Percentiles rank a stretch among this genome's conserved stretches.
Conservation (phyloP, 371 early-diverging fungal species). For the Caulochytrium protostelioides region DNA sequence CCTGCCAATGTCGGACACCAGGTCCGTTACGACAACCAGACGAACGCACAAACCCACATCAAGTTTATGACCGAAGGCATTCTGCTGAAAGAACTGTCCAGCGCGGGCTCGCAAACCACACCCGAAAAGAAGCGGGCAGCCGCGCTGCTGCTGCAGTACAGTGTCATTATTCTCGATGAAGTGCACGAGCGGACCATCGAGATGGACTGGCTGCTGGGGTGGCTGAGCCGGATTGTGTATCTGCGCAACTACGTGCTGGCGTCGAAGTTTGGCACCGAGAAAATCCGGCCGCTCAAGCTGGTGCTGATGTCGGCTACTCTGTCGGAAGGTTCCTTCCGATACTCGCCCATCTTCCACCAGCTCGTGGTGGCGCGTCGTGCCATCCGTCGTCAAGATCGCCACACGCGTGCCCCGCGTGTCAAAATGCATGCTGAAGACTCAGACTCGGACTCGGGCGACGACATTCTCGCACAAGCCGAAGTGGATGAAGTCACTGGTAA, state of each 20-base stretch:
- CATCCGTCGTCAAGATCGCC: conserved; percentile 25
- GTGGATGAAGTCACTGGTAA: too few species aligned
- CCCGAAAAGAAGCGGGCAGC: conserved; percentile 26
- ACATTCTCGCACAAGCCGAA: too few species aligned
- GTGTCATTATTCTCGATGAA: conserved; percentile 93
- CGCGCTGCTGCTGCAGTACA: conserved; percentile 70
- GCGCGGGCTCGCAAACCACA: neutral
- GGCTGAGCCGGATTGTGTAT: conserved; percentile 57
- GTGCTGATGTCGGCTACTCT: conserved; percentile 98
- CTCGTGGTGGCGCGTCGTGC: neutral
- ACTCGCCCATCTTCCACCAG: too few species aligned
- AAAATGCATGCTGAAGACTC: too few species aligned
- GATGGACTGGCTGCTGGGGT: conserved; percentile 92
- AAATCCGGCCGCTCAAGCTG: conserved; percentile 57
- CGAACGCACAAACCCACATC: conserved; percentile 46
- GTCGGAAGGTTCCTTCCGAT: conserved; percentile 17
- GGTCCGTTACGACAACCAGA: conserved; percentile 77
- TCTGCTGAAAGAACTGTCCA: conserved; percentile 75
- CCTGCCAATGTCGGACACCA: conserved; percentile 37
- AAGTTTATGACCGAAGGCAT: conserved; percentile 99
- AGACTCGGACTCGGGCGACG: too few species aligned
- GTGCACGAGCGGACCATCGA: conserved; percentile 97
- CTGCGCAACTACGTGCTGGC: conserved; percentile 31
- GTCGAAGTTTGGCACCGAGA: conserved; percentile 9
- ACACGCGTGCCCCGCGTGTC: too few species aligned